phyloP scores from a whole-genome alignment of 192 early-diverging fungal genomes.

The Jimgerdemannia flammicorona region DNA sequence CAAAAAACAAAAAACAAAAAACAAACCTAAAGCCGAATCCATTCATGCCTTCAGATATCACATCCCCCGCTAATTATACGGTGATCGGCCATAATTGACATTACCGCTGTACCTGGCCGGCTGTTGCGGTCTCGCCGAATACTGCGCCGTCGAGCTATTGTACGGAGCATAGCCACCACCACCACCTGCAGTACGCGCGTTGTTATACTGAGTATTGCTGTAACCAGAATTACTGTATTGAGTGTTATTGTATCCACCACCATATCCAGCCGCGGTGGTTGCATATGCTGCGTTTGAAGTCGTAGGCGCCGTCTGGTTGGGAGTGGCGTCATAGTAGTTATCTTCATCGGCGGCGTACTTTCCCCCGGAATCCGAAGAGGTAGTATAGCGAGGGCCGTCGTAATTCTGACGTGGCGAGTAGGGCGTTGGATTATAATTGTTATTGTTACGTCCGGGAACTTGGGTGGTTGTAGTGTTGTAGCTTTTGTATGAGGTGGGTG shows the following conservation, averaged over 20 bases:
- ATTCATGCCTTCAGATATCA: too few species aligned
- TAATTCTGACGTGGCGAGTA: not conserved
- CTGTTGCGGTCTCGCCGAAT: not conserved
- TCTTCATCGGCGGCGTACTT: not conserved
- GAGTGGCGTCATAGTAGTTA: not conserved
- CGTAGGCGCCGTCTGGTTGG: not conserved
- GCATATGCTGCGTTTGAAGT: not conserved
- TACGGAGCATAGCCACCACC: not conserved
- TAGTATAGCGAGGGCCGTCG: not conserved
- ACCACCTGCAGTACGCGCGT: not conserved
- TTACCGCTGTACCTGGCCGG: not conserved
- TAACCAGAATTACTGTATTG: not conserved
- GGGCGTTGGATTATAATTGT: not conserved
- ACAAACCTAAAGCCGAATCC: too few species aligned
- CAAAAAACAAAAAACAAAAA: too few species aligned
- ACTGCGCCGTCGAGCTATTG: not conserved
- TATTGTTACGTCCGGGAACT: not conserved
- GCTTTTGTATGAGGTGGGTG: not conserved
- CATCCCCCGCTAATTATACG: not conserved
- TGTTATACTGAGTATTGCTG: not conserved
- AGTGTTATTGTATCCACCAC: not conserved
- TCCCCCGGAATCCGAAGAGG: not conserved
- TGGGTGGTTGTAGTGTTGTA: not conserved
- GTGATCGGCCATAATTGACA: not conserved
- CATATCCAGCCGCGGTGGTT: not conserved